Percentiles rank a stretch among this genome's conserved stretches.
phyloP scores from a whole-genome alignment of 805 yeast genomes.

The Pichia deserticola region DNA sequence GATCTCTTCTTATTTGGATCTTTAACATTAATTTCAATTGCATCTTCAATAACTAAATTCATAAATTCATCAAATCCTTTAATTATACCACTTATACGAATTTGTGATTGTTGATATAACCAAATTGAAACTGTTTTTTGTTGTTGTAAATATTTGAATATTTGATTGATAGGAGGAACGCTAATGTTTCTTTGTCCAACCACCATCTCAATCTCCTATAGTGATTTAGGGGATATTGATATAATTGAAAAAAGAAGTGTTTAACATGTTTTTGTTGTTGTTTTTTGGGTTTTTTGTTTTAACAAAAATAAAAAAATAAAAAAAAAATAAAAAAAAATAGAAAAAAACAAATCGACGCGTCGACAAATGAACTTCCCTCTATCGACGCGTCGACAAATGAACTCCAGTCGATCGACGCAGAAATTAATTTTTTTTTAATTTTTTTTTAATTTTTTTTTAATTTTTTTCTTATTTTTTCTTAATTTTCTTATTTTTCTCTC shows the following conservation, averaged over 20 bases:
- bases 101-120: conserved; percentile 79
- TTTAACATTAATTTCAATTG: conserved; percentile 52
- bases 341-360: neutral
- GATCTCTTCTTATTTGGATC: conserved; percentile 34
- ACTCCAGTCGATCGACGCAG: neutral
- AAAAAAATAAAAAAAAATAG: neutral
- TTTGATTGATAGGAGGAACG: conserved; percentile 87
- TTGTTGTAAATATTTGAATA: conserved; percentile 80
- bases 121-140: conserved; percentile 76
- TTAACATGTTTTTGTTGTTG: neutral
- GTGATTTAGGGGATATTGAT: neutral
- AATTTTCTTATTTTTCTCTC: too few relatives aligned
- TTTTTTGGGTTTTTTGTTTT: neutral
- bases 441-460: too few relatives aligned
- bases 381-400: neutral
- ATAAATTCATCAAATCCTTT: conserved; percentile 96
- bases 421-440: too few relatives aligned
- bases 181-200: conserved; percentile 41
- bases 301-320: neutral
- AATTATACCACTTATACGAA: conserved; percentile 73
- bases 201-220: conserved; percentile 25
- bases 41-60: conserved; percentile 65
- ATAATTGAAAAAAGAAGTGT: too few relatives aligned
- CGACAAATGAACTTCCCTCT: neutral
- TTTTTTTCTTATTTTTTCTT: too few relatives aligned